These are phyloP conservation scores for Cercospora brassicicola DNA, from an alignment of 2,329 filamentous ascomycete species.

Conservation along the genomic window DNA sequence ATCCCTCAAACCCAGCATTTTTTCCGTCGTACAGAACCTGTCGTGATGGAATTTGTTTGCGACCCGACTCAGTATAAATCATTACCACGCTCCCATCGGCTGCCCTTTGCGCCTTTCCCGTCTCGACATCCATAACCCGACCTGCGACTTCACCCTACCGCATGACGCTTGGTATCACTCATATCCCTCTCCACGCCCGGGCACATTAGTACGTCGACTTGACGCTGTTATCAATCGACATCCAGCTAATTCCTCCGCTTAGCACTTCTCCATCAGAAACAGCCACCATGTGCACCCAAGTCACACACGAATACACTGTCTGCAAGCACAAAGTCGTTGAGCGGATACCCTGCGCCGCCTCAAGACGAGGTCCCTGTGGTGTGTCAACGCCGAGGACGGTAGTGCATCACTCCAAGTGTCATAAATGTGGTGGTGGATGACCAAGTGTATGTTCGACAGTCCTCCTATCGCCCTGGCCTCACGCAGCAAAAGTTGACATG, in stretches of 20 bases:
- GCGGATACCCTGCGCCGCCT: slow-evolving; percentile 50
- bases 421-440: slow-evolving; percentile 47
- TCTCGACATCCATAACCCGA: background rate
- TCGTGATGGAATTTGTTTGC: slow-evolving; percentile 32
- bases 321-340: slow-evolving; percentile 49
- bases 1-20: slow-evolving; percentile 22
- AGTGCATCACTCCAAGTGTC: slow-evolving; percentile 52
- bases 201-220: background rate
- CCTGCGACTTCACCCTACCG: background rate
- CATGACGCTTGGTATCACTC: background rate
- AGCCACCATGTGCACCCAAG: slow-evolving; percentile 48
- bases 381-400: slow-evolving; percentile 47
- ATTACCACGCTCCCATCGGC: slow-evolving; percentile 18
- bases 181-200: background rate
- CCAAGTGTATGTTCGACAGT: background rate
- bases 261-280: background rate
- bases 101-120: slow-evolving; percentile 1
- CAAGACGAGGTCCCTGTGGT: slow-evolving; percentile 45
- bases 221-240: background rate
- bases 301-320: slow-evolving; percentile 48
- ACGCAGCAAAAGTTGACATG: background rate
- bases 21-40: slow-evolving; percentile 26
- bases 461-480: background rate
- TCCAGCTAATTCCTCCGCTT: background rate
- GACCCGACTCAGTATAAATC: slow-evolving; percentile 27